Conservation (phyloP, 352 stramenopile genomes). For the Globisporangium perplexum region DNA sequence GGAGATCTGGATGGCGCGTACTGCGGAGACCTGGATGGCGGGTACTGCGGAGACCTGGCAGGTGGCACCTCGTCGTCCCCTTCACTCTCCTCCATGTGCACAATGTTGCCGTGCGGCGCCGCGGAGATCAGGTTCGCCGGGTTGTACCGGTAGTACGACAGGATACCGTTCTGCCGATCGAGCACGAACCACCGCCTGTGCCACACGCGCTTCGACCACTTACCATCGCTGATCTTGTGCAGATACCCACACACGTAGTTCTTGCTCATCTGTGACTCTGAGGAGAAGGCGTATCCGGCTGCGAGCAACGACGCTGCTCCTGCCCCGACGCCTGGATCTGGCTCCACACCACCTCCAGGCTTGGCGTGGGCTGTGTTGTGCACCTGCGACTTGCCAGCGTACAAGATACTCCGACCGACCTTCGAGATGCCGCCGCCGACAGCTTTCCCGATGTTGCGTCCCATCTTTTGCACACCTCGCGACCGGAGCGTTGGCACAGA, state of each 20-base stretch:
- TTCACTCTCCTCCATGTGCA: slow-evolving; percentile 56
- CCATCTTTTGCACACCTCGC: slow-evolving; percentile 67
- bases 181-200: slow-evolving; percentile 85
- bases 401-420: slow-evolving; percentile 71
- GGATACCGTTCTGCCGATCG: slow-evolving; percentile 58
- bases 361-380: slow-evolving; percentile 5
- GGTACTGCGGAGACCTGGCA: not conserved
- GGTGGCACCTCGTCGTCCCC: not conserved
- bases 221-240: slow-evolving; percentile 84
- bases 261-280: slow-evolving; percentile 69
- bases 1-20: not conserved
- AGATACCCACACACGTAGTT: slow-evolving; percentile 81
- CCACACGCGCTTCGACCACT: slow-evolving; percentile 80
- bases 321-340: slow-evolving; percentile 11
- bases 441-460: slow-evolving; percentile 69
- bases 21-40: not conserved
- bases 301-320: slow-evolving; percentile 28
- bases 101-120: slow-evolving; percentile 61
- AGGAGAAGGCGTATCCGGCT: slow-evolving; percentile 62
- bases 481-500: slow-evolving; percentile 19
- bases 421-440: slow-evolving; percentile 75
- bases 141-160: slow-evolving; percentile 83
- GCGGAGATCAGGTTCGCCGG: slow-evolving; percentile 60
- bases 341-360: slow-evolving; percentile 11
- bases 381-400: slow-evolving; percentile 52